Conservation (phyloP, 345 rosid genomes). For the Gossypioides kirkii region DNA sequence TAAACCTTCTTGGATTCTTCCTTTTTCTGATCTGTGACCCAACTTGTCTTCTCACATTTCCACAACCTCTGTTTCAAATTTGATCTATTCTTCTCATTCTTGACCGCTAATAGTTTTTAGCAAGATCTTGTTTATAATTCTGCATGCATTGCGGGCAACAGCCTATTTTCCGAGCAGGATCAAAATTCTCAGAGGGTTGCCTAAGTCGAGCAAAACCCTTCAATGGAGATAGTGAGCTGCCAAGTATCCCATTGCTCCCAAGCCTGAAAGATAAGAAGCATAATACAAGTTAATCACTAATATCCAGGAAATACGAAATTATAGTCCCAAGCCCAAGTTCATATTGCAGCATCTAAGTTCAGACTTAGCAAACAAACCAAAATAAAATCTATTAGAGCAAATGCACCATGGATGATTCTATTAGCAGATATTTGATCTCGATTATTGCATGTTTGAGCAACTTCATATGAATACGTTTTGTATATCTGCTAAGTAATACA, state of each 20-base stretch:
- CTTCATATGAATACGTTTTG: too few species aligned
- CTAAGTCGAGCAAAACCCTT: constrained; percentile 40
- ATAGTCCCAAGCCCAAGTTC: background rate
- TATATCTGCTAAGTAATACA: too few species aligned
- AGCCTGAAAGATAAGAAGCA: constrained; percentile 35
- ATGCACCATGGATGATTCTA: too few species aligned
- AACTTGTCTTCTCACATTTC: too few species aligned
- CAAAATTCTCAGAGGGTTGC: constrained; percentile 40
- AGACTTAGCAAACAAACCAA: background rate
- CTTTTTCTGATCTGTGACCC: too few species aligned
- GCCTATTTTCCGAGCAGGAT: constrained; percentile 36
- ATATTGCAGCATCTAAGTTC: background rate
- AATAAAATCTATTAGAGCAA: background rate
- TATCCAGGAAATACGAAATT: background rate
- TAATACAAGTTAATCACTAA: background rate
- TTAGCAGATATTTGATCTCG: too few species aligned
- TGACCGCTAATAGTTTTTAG: constrained; percentile 27
- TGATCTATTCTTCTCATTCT: background rate
- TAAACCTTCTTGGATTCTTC: too few species aligned
- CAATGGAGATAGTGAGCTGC: constrained; percentile 52
- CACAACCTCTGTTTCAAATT: too few species aligned
- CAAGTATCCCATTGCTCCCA: constrained; percentile 47
- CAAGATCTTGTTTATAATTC: constrained; percentile 63
- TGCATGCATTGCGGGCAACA: constrained; percentile 66
- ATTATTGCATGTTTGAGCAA: too few species aligned